Base-by-base conservation (phyloP, 192 early-diverging fungal species). In the Backusella morwellensis region DNA sequence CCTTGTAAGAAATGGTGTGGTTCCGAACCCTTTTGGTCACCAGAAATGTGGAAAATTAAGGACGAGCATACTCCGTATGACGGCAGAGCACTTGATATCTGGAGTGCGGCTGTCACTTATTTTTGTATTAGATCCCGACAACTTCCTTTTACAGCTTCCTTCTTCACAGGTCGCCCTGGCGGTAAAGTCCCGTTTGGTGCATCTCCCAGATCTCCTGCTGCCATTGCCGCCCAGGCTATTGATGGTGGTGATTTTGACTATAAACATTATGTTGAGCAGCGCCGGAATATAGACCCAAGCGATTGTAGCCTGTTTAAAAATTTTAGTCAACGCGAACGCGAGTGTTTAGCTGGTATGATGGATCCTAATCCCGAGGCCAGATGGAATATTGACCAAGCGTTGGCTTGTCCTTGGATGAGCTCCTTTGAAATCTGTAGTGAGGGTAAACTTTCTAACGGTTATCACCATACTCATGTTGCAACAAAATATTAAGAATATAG, bases 21-120 rank as follows among this genome's bases (percentile, higher is more conserved):
- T 29, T 95, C 93, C 21, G 96, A 96, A 71, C 96, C 96, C 14
- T 99, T 98, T 81, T 98, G 98, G 87, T 96, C 97, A n/a, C 98
- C 98, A 12, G 97, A 98, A 86, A 90, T 88, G 84, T 95, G 93
- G 75, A 66, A 34, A 2, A 86, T 88, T 80, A 93, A 92, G 73
- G 59, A 68, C 15, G 71, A 84, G 3, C 82, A 81, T 70, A 91
- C 91, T 75, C 93, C 95, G 72, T 99, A 99, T 77, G 96, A 99
- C 79, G 94, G 93, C 15, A 92, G 94, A 78, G 85, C 89, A 32
- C 92, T 96, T 17, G 97, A 99, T 82, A 86, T 98, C 40, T 99
- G 97, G 97, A 82, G 80, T 44, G 91, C 96, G 19, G 97, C 94
- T 70, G 93, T 97, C 42, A 96, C 97, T 32, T 96, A 92, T 86